Evolutionary conservation across 2,329 filamentous ascomycete genomes (phyloP).

Genomic region (Akanthomyces muscarius): DNA sequence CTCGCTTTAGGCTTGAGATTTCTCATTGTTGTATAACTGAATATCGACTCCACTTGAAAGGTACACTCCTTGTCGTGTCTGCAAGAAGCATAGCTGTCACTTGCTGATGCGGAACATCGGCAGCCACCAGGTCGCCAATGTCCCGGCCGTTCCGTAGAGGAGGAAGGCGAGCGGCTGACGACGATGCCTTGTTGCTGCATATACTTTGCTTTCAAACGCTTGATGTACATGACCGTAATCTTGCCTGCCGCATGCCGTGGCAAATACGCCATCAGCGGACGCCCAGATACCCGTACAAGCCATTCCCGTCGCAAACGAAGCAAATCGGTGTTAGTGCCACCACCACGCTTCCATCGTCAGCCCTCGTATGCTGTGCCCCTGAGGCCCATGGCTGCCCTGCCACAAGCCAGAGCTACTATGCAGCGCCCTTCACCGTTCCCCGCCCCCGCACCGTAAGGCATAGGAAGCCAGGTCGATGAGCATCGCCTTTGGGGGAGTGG

Average conservation of each 20-base stretch:
- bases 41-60: constrained; percentile 17
- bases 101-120: background rate
- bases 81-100: background rate
- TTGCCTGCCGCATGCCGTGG: background rate
- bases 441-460: background rate
- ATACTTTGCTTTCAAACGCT: background rate
- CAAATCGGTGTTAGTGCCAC: background rate
- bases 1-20: constrained; percentile 14
- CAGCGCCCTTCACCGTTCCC: background rate
- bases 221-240: background rate
- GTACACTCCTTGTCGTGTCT: background rate
- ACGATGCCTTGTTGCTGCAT: background rate
- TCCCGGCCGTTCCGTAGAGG: no score
- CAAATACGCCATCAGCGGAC: background rate
- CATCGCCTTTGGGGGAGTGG: background rate
- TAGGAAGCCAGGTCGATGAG: no score
- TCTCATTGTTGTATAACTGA: constrained; percentile 12
- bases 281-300: background rate
- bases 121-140: background rate
- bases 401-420: background rate
- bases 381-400: no score
- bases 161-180: background rate
- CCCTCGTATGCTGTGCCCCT: background rate
- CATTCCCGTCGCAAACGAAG: background rate
- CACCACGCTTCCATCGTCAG: background rate